A percentile compares a stretch with the other conserved stretches of the same genome.
phyloP scores from a whole-genome alignment of 495 filamentous ascomycete genomes.

The Viridothelium virens region DNA sequence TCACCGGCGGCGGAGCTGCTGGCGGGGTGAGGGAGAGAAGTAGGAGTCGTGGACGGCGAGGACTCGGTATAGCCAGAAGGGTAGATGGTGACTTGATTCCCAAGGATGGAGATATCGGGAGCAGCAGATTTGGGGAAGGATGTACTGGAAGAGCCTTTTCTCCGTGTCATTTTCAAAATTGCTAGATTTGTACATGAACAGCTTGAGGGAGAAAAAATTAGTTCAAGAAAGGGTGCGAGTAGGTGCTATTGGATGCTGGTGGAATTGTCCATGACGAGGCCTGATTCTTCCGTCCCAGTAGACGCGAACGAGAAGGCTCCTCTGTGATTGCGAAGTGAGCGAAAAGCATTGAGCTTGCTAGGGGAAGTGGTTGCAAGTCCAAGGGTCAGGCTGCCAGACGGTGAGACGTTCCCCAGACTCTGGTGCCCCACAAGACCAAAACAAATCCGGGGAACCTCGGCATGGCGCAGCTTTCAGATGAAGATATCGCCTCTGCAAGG shows the following conservation, averaged over 20 bases:
- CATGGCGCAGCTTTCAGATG: constrained; percentile 5
- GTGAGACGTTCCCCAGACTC: no score
- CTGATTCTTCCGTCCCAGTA: no score
- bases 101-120: constrained; percentile 76
- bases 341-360: neutral
- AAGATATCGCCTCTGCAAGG: neutral
- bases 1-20: neutral
- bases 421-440: neutral
- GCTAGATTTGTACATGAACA: neutral
- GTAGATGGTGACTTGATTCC: constrained; percentile 70
- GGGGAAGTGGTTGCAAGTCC: neutral
- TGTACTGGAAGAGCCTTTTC: neutral
- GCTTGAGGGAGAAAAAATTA: neutral
- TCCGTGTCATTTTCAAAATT: neutral
- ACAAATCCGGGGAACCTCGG: neutral
- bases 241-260: neutral
- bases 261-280: neutral
- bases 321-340: neutral
- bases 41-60: neutral
- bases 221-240: neutral
- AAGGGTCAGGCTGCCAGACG: no score
- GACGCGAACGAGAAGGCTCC: no score
- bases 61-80: constrained; percentile 62
- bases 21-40: neutral
- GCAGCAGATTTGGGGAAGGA: constrained; percentile 42